Base-by-base conservation (phyloP, 2,329 filamentous ascomycete genomes). In the Allantophomopsis cytisporea region DNA sequence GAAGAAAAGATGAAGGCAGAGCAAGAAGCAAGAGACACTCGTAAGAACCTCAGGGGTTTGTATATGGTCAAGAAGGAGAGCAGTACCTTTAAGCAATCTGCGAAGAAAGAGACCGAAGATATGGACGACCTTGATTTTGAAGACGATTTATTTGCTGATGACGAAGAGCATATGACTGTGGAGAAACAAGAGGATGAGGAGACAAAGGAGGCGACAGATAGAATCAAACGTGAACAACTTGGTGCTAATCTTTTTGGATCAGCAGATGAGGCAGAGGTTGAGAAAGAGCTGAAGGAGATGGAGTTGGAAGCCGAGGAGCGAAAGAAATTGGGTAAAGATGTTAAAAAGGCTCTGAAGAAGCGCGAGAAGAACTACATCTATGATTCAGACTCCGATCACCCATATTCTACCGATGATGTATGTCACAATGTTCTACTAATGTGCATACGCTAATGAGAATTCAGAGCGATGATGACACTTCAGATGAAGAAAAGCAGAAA, bases 341-440 rank as follows among this genome's bases (percentile, higher is more conserved):
- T 87, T 5, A 78, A 83, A 42, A 94, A 93, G 60, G 78, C 82
- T 10, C 68, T 96, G 10, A 78, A 81, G 50, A 89, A 83, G 61
- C 74, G 84, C 39, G 91, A 95, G 60, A 83, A 85, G 58, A 84
- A 93, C 49, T 80, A 77, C 47, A 83, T 91, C 45, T 94, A 94
- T 54, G 83, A 84, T 51, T 82, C 77, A 47, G 83, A 85, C 38
- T 72, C 69, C 38, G 64, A 64, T 23, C 71, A 78, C 53, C 71
- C 71, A 11, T 75, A 73, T 47, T 68, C 68, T 34, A 64, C 69
- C 74, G 49, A 69, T 69, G 56, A 28, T 28, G 23, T 28, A 28
- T 44, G 58, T 49, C 31, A 28, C 12, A 21, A 28, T 42, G 53
- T 33, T 46, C 50, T n/a, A 21, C 13, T 8, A 10, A 38, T 31